These are phyloP conservation scores for Miamiensis avidus DNA, from an alignment of 169 alveolate genomes.

Conservation along the genomic window DNA sequence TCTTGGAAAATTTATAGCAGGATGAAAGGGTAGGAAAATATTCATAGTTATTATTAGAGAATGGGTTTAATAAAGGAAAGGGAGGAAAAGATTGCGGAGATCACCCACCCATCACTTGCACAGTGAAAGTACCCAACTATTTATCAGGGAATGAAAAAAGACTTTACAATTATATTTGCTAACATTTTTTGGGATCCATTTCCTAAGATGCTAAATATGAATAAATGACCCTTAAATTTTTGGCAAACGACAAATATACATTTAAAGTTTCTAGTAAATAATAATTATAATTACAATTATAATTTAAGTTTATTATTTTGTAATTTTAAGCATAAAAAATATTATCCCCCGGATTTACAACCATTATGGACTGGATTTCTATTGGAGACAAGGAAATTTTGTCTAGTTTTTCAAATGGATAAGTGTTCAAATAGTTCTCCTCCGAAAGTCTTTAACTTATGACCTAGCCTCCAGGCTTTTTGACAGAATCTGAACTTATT, in stretches of 20 bases:
- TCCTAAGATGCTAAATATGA: slow-evolving; percentile 32
- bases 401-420: not conserved
- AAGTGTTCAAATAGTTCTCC: not conserved
- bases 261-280: slow-evolving; percentile 19
- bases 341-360: slow-evolving; percentile 25
- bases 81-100: slow-evolving; percentile 43
- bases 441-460: not conserved
- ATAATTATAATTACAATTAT: too few species aligned
- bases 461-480: slow-evolving; percentile 92
- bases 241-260: not conserved
- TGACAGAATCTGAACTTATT: slow-evolving; percentile 96
- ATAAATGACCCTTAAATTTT: slow-evolving; percentile 5
- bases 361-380: slow-evolving; percentile 11
- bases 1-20: not conserved
- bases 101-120: slow-evolving; percentile 53
- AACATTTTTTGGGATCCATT: slow-evolving; percentile 42
- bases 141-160: slow-evolving; percentile 28
- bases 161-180: slow-evolving; percentile 32
- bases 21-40: not conserved
- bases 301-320: too few species aligned
- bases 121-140: slow-evolving; percentile 31
- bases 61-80: slow-evolving; percentile 23
- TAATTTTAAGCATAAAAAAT: not conserved
- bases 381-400: slow-evolving; percentile 14
- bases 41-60: not conserved